Percentiles rank a stretch among this genome's conserved stretches.
phyloP scores from a whole-genome alignment of 257 asterid species.

The Solanum ossicruentum region DNA sequence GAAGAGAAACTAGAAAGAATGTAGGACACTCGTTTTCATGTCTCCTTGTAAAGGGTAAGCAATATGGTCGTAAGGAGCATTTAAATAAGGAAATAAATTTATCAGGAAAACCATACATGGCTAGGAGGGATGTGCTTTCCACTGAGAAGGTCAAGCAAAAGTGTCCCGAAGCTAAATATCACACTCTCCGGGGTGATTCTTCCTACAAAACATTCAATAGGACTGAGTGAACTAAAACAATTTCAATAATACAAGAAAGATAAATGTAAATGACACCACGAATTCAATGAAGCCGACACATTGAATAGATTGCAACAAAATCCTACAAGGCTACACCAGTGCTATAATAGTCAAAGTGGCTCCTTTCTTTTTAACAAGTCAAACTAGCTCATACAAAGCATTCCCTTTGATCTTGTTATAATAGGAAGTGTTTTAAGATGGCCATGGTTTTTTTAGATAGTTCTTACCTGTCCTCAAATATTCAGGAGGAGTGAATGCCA shows the following conservation, averaged over 20 bases:
- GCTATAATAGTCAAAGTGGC: not conserved
- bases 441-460: not conserved
- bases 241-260: not conserved
- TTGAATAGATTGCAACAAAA: not conserved
- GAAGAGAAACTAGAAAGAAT: not conserved
- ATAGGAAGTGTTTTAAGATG: not conserved
- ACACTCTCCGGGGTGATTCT: slow-evolving; percentile 87
- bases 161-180: slow-evolving; percentile 86
- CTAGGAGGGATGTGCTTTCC: slow-evolving; percentile 97
- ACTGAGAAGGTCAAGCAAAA: slow-evolving; percentile 87
- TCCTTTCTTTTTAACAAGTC: not conserved
- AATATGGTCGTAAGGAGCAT: not conserved
- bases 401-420: not conserved
- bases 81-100: not conserved
- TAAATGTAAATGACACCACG: not conserved
- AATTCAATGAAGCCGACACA: not conserved
- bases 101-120: slow-evolving; percentile 49
- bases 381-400: not conserved
- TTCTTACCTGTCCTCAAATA: slow-evolving; percentile 49
- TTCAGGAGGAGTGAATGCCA: slow-evolving; percentile 74
- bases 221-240: not conserved
- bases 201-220: slow-evolving; percentile 32
- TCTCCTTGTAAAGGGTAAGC: not conserved
- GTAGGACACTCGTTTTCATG: not conserved
- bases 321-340: not conserved